These are phyloP conservation scores for Aureoboletus auriporus DNA, from an alignment of 768 basidiomycete genomes.

Conservation along the genomic window DNA sequence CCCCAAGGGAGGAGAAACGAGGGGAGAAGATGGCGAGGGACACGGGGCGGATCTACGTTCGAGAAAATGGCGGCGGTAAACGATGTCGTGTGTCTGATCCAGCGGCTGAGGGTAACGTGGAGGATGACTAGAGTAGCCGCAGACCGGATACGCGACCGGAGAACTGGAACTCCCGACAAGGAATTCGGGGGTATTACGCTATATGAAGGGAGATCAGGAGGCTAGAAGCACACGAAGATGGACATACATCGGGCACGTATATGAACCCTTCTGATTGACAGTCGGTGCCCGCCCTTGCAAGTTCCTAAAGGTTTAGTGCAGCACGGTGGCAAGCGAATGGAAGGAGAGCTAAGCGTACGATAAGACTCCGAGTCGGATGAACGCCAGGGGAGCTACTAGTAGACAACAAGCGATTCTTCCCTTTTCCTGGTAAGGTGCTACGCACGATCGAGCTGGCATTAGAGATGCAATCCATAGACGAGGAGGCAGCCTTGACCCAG, in stretches of 20 bases:
- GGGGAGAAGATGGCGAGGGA: conserved; percentile 8
- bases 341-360: conserved; percentile 10
- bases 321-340: not conserved
- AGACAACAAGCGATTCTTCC: conserved; percentile 19
- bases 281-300: not conserved
- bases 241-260: conserved; percentile 25
- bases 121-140: conserved; percentile 28
- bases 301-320: conserved; percentile 11
- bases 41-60: conserved; percentile 19
- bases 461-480: conserved; percentile 6
- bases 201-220: not conserved
- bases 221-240: not conserved
- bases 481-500: conserved; percentile 23
- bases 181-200: conserved; percentile 28
- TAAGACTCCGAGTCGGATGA: not conserved
- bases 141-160: conserved; percentile 26
- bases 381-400: not conserved
- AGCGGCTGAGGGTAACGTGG: conserved; percentile 3
- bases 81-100: conserved; percentile 5
- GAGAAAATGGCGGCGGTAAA: conserved; percentile 6
- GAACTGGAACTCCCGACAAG: conserved; percentile 30
- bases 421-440: conserved; percentile 8
- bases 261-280: conserved; percentile 22
- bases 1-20: conserved; percentile 11
- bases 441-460: not conserved